Base-by-base conservation (phyloP, 1,139 yeast species). In the Geotrichum candidum region DNA sequence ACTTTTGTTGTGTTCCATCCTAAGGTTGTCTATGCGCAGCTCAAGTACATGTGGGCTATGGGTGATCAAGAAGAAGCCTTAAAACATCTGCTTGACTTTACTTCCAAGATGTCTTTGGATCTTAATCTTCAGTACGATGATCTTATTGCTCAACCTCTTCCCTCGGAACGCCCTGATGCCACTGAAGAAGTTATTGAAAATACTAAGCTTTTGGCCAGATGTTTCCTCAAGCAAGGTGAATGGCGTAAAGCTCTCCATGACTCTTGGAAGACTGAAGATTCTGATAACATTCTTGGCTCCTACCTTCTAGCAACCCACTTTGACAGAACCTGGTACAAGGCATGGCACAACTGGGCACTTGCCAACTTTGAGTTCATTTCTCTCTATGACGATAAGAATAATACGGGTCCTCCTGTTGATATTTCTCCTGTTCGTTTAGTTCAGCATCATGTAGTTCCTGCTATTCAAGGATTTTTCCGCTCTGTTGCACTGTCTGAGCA, bases 321-420 rank as follows among this genome's bases (percentile, higher is more conserved):
- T 73, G 98, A 94, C 72, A 81, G 83, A 56, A 83, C 84, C 53
- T 95, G 99, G 97, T 95, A 95, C 72, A 94, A 95, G 70, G 99
- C 99, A 27, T 95, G 99, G 99, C 99, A 95, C 72, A 92, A 91
- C 71, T 95, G 99, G 99, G 99, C 99, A 0, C 78, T 95, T 69
- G 97, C 99, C 0, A 95, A 95, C 73, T 95, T 91, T 73, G 97
- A 92, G 71, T 97, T 92, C 1, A 89, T 94, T 35, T 88, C 97
- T 0, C 80, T 87, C 59, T 56, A 60, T 53, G 62, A 66, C 33
- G 62, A 66, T 50, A 72, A 71, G 23, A 66, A 68, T 4, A 69
- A 67, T 5, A 69, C 74, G 27, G 73, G 74, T 18, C 56, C 31
- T 35, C 45, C 50, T 9, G 54, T 54, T 45, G 66, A 67, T 38